A percentile compares a stretch with the other conserved stretches of the same genome.
phyloP scores from a whole-genome alignment of 305 asterid genomes.

The Rubia occidens region DNA sequence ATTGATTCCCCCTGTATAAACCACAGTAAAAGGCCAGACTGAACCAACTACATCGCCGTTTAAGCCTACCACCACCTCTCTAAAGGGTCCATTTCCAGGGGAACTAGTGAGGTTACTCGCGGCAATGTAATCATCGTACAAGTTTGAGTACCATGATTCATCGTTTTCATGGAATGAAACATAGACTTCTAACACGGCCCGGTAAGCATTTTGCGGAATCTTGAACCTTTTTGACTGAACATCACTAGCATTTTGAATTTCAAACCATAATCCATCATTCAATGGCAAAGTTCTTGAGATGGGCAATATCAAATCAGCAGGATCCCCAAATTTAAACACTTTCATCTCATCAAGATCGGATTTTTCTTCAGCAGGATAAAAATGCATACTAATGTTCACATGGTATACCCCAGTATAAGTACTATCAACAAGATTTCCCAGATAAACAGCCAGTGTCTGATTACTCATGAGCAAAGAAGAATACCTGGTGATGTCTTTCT shows the following conservation, averaged over 20 bases:
- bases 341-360: conserved; percentile 12
- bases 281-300: conserved; percentile 56
- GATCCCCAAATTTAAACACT: conserved; percentile 5
- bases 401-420: conserved; percentile 85
- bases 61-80: conserved; percentile 58
- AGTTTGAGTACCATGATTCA: conserved; percentile 69
- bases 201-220: conserved; percentile 53
- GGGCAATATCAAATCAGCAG: conserved; percentile 82
- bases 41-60: conserved; percentile 47
- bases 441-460: conserved; percentile 55
- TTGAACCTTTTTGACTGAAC: conserved; percentile 38
- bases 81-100: conserved; percentile 74
- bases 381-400: conserved; percentile 56
- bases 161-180: conserved; percentile 83
- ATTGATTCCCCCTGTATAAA: conserved; percentile 76
- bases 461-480: conserved; percentile 44
- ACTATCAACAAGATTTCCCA: conserved; percentile 59
- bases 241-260: conserved; percentile 45
- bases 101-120: conserved; percentile 35
- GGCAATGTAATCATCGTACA: conserved; percentile 53
- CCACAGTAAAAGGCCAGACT: conserved; percentile 80
- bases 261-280: conserved; percentile 85
- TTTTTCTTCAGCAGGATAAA: conserved; percentile 41
- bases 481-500: conserved; percentile 77
- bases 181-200: conserved; percentile 77